Conservation (phyloP, 176 grass and related monocot genomes). For the Oropetium thomaeum region DNA sequence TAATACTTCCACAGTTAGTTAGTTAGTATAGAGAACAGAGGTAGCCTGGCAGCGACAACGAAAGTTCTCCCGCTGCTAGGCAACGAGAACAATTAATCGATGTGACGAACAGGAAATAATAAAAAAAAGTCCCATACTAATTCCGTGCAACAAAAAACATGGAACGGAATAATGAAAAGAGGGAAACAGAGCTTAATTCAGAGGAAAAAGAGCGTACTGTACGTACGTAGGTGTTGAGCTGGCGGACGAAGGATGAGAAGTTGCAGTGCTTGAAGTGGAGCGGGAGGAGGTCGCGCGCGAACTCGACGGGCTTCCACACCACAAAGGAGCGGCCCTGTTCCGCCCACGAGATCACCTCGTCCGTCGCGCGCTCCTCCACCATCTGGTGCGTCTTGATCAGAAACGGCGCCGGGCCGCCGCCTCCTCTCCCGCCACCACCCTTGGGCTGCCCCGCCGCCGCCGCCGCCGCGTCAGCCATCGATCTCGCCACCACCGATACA, state of each 20-base stretch:
- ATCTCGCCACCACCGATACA: not conserved
- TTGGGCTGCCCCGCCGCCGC: conserved; percentile 2
- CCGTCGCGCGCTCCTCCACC: conserved; percentile 69
- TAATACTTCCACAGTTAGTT: no score
- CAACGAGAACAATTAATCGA: not conserved
- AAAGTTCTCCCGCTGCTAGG: not conserved
- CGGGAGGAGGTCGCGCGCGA: conserved; percentile 83
- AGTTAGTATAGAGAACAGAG: no score
- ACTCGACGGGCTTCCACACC: conserved; percentile 92
- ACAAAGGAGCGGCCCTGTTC: conserved; percentile 73
- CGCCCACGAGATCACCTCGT: conserved; percentile 91
- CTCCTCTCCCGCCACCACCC: not conserved
- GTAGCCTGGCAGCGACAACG: conserved; percentile 19
- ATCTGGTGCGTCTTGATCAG: conserved; percentile 79
- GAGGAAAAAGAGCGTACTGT: not conserved
- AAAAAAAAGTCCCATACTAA: no score
- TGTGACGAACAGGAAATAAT: not conserved
- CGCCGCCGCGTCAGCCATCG: not conserved
- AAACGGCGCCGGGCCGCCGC: conserved; percentile 71
- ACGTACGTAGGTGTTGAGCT: conserved; percentile 96
- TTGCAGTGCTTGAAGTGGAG: conserved; percentile 98
- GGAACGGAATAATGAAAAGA: not conserved
- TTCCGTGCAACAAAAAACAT: no score
- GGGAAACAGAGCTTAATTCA: not conserved
- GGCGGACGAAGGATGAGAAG: conserved; percentile 94